A percentile compares a stretch with the other conserved stretches of the same genome.
Conservation (phyloP, 345 rosid genomes). For the Brassica nigra region DNA sequence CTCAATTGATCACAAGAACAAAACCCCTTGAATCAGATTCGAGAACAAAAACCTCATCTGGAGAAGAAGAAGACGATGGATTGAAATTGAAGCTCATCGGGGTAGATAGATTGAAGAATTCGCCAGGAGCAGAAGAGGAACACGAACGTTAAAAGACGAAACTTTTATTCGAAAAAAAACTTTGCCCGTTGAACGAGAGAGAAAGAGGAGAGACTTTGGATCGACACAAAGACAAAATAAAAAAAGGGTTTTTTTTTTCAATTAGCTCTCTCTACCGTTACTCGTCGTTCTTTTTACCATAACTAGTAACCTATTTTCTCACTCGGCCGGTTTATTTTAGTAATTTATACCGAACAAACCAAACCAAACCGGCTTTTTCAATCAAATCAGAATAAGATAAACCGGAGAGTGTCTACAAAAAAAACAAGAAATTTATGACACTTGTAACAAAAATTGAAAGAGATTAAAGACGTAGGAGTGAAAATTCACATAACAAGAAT, state of each 20-base stretch:
- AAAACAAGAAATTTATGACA: too few species aligned
- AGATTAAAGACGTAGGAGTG: background rate
- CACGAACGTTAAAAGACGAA: conserved; percentile 20
- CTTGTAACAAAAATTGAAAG: background rate
- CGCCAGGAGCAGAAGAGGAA: conserved; percentile 1
- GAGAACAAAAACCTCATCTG: conserved; percentile 43
- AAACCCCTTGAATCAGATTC: conserved; percentile 31
- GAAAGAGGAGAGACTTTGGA: conserved; percentile 34
- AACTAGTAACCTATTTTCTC: conserved; percentile 17
- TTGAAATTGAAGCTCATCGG: conserved; percentile 57
- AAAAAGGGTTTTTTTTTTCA: conserved; percentile 2
- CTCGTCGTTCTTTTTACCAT: conserved; percentile 46
- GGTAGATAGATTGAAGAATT: conserved; percentile 19
- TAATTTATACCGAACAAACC: background rate
- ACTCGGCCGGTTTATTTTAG: conserved; percentile 28
- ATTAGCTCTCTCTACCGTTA: conserved; percentile 48
- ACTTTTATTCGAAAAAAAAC: conserved; percentile 63
- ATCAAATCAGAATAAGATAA: background rate
- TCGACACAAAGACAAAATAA: conserved; percentile 25
- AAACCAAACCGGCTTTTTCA: conserved; percentile 5
- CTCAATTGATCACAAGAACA: conserved; percentile 35
- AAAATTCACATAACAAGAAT: background rate
- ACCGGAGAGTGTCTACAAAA: background rate
- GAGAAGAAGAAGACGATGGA: conserved; percentile 55
- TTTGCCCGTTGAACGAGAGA: conserved; percentile 83